phyloP scores from a whole-genome alignment of 2,329 filamentous ascomycete genomes.

The Ophiostoma perfectum region DNA sequence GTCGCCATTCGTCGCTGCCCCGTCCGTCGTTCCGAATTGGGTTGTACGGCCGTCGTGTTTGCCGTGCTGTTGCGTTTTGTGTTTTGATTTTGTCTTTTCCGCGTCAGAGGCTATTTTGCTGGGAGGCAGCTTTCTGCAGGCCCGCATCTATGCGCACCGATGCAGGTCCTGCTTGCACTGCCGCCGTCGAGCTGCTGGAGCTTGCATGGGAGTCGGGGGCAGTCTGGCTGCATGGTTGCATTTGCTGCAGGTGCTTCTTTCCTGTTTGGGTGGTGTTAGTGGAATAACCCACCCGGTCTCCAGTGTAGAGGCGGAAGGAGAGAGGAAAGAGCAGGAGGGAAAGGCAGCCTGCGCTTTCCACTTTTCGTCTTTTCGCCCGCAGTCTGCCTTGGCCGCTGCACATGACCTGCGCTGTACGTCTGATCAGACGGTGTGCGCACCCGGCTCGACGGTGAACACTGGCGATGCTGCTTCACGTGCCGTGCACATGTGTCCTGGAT shows the following conservation, averaged over 20 bases:
- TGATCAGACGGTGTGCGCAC: background rate
- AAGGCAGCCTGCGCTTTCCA: background rate
- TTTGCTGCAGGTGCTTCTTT: constrained; percentile 13
- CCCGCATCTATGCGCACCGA: background rate
- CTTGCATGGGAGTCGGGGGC: background rate
- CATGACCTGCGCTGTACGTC: constrained; percentile 12
- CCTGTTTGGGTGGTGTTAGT: constrained; percentile 18
- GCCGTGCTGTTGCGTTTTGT: background rate
- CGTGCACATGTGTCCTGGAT: background rate
- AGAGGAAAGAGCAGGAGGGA: background rate
- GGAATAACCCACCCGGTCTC: background rate
- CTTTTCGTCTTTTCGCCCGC: constrained; percentile 12
- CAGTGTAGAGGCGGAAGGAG: background rate
- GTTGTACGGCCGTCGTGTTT: background rate
- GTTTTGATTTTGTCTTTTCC: no score
- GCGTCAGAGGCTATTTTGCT: background rate
- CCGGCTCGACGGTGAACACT: background rate
- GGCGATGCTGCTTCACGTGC: background rate
- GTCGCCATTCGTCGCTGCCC: background rate
- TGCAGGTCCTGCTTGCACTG: constrained; percentile 11
- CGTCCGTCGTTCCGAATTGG: background rate
- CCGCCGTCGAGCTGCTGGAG: constrained; percentile 13
- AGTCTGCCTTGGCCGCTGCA: constrained; percentile 22
- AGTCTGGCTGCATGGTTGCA: no score
- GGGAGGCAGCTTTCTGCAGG: constrained; percentile 13